Conservation (phyloP, 164 flowering plant species). For the Litsea cubeba region DNA sequence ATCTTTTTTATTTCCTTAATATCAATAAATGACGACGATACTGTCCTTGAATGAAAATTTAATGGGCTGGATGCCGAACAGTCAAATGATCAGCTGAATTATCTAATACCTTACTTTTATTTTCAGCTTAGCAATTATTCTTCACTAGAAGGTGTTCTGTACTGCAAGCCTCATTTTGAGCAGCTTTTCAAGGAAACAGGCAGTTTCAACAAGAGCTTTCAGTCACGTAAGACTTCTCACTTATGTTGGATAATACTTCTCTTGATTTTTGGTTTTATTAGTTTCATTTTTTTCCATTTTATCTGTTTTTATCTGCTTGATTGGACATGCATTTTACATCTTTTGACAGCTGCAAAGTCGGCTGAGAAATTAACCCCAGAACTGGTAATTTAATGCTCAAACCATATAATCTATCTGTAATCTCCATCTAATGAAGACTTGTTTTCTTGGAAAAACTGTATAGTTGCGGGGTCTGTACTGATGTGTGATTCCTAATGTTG, state of each 20-base stretch:
- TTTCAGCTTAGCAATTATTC: slow-evolving; percentile 85
- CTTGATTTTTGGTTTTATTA: background rate
- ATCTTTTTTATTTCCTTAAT: too few species aligned
- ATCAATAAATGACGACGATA: too few species aligned
- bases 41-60: too few species aligned
- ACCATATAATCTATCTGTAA: background rate
- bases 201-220: slow-evolving; percentile 81
- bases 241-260: background rate
- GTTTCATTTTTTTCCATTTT: background rate
- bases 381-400: slow-evolving; percentile 50
- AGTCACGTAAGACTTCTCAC: slow-evolving; percentile 58
- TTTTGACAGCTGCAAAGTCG: slow-evolving; percentile 67
- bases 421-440: background rate
- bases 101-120: slow-evolving; percentile 8
- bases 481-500: slow-evolving; percentile 17
- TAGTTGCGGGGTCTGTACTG: background rate
- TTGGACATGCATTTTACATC: slow-evolving; percentile 18
- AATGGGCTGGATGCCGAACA: too few species aligned
- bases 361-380: slow-evolving; percentile 78
- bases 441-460: slow-evolving; percentile 1
- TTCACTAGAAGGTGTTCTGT: slow-evolving; percentile 90
- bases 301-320: slow-evolving; percentile 4
- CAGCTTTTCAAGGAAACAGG: slow-evolving; percentile 96
- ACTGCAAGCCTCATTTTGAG: slow-evolving; percentile 97
- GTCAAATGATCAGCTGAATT: background rate